Base-by-base conservation (phyloP, 2,329 filamentous ascomycete species). In the Penicillium psychrosexuale region DNA sequence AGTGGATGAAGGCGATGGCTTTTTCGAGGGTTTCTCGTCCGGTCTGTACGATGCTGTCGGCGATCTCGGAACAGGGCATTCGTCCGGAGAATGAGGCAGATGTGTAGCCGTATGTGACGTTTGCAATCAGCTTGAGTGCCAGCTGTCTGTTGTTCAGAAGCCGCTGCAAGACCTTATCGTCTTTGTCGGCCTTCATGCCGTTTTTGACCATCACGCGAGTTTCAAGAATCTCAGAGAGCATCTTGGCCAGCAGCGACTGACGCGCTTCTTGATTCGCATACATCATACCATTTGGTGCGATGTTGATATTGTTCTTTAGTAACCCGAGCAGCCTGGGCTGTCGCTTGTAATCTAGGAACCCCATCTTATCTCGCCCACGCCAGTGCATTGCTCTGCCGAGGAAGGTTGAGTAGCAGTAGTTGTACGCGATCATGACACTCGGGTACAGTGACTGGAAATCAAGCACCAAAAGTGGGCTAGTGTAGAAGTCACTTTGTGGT, bases 381-480 rank as follows among this genome's bases (percentile, higher is more conserved):
- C 93, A 97, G 63, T 86, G 84, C 28, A 86, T 84, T 37, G 96
- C 86, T 30, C 94, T 85, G 0, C 94, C 94, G 0, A 97, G 80
- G 64, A 92, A 99, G 0, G 94, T 99, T 0, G 94, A 97, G 69
- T 99, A 99, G 76, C 94, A 99, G 69, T 97, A 94, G 67, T 99
- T 99, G 77, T 99, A 97, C 0, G 94, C 94, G 68, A 99, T 97
- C 91, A 99, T 97, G 57, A 97, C 87, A 72, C 92, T 97, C 0
- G 94, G 94, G 62, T 99, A 99, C 45, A 99, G 77, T 56, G 91
- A 96, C 68, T 97, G 93, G 60, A 99, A 99, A 73, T 99, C 94
- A 7, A 99, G 80, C 0, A 99, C 94, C 3, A 99, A 70, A 0
- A 99, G 71, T 0, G 94, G 94, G 58, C 90, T 94, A 53, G 80